These are phyloP conservation scores for Leptoxyphium fumago DNA, from an alignment of 2,329 filamentous ascomycete species.

Conservation along the genomic window DNA sequence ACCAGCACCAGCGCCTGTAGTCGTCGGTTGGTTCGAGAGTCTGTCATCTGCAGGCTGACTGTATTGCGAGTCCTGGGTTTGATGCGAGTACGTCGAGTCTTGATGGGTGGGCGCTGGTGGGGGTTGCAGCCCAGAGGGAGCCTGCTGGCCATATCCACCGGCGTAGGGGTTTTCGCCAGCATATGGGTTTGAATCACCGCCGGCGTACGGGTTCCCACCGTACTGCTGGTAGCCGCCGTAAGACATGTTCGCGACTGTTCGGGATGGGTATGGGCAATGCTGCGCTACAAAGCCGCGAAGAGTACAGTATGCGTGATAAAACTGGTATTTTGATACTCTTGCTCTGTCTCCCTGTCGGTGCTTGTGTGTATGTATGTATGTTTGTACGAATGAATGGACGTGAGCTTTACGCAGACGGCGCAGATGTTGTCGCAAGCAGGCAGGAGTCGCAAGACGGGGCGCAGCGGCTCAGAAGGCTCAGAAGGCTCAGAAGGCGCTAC, in stretches of 20 bases:
- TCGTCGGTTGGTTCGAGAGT: background rate
- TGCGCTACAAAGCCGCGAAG: no score
- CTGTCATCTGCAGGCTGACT: background rate
- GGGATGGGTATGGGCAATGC: no score
- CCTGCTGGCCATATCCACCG: background rate
- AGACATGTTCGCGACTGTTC: background rate
- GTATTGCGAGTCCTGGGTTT: background rate
- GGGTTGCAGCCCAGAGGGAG: background rate
- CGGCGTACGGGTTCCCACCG: background rate
- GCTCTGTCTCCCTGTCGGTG: no score
- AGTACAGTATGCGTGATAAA: no score
- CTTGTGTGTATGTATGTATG: no score
- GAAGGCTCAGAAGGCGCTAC: no score
- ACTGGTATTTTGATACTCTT: no score
- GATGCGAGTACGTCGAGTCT: background rate
- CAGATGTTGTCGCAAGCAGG: no score
- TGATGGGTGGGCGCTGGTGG: background rate
- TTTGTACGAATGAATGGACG: no score
- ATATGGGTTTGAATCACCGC: background rate
- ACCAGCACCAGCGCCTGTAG: background rate
- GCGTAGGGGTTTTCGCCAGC: background rate
- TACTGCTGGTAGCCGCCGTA: background rate
- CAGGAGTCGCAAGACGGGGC: no score
- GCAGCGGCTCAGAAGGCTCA: no score
- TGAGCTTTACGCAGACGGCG: no score